phyloP scores from a whole-genome alignment of 1,139 yeast species.

The Nakaseomyces delphensis region DNA sequence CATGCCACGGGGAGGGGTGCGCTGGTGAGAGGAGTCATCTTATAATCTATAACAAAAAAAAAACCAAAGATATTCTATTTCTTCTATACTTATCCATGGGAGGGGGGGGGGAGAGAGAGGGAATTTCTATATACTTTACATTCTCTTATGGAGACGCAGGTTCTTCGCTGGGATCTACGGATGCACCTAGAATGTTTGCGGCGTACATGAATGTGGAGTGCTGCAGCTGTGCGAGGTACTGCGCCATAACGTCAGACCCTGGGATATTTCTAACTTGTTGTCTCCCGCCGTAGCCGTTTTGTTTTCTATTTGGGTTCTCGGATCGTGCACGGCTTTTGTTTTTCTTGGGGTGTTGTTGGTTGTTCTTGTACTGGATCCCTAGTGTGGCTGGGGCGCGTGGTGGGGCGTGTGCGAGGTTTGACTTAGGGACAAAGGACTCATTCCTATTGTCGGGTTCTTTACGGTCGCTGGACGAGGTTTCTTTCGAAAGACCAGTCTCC shows the following conservation, averaged over 20 bases:
- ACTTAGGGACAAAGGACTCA: not conserved
- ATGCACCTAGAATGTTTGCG: slow-evolving; percentile 41
- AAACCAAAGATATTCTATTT: no score
- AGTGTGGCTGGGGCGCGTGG: slow-evolving; percentile 8
- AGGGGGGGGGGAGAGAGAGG: not conserved
- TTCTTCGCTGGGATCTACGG: slow-evolving; percentile 23
- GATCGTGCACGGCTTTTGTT: slow-evolving; percentile 10
- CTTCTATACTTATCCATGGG: not conserved
- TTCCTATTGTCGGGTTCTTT: slow-evolving; percentile 1
- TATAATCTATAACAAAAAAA: no score
- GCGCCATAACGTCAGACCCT: slow-evolving; percentile 72
- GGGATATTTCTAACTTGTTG: slow-evolving; percentile 35
- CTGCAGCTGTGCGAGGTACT: slow-evolving; percentile 62
- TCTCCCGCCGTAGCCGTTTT: not conserved
- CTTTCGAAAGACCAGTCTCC: slow-evolving; percentile 4
- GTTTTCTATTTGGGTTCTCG: slow-evolving; percentile 2
- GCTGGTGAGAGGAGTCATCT: no score
- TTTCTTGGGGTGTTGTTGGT: slow-evolving; percentile 5
- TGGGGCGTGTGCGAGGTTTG: slow-evolving; percentile 7
- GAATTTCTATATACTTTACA: not conserved
- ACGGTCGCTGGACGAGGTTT: slow-evolving; percentile 7
- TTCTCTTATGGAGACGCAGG: not conserved
- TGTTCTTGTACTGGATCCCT: slow-evolving; percentile 1
- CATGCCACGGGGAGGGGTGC: no score
- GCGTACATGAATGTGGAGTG: slow-evolving; percentile 53